These are phyloP conservation scores for Trametes punicea DNA, from an alignment of 768 basidiomycete species.

Conservation along the genomic window DNA sequence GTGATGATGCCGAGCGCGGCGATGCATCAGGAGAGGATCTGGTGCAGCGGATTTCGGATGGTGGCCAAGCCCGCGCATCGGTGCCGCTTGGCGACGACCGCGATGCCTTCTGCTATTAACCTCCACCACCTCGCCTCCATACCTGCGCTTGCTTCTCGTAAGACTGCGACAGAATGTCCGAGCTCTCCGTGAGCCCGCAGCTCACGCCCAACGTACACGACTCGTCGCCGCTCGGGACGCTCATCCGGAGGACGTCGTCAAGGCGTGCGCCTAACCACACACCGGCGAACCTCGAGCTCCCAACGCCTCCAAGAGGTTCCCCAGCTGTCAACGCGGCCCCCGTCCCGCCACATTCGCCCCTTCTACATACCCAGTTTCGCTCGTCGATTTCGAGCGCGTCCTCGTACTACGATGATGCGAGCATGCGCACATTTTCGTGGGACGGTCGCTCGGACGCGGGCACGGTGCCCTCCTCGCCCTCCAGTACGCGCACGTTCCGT, in stretches of 20 bases:
- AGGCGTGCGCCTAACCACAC: conserved; percentile 32
- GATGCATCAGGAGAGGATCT: neutral
- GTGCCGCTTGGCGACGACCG: conserved; percentile 15
- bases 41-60: neutral
- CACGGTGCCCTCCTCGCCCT: conserved; percentile 6
- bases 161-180: conserved; percentile 7
- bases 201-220: conserved; percentile 28
- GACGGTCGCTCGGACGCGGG: conserved; percentile 6
- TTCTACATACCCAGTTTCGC: conserved; percentile 49
- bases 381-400: conserved; percentile 36
- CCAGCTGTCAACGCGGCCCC: conserved; percentile 1
- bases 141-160: neutral
- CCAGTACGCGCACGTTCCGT: conserved; percentile 5
- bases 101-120: neutral
- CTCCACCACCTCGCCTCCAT: neutral
- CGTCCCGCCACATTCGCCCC: conserved; percentile 39
- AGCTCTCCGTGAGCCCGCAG: conserved; percentile 5
- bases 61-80: neutral
- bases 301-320: conserved; percentile 13
- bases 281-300: conserved; percentile 12
- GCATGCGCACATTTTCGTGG: conserved; percentile 18
- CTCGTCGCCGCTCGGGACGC: conserved; percentile 57
- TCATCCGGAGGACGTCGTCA: conserved; percentile 53
- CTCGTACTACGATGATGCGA: conserved; percentile 25
- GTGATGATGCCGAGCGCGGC: neutral